Base-by-base conservation (phyloP, 345 rosid genomes). In the Melaleuca alternifolia region DNA sequence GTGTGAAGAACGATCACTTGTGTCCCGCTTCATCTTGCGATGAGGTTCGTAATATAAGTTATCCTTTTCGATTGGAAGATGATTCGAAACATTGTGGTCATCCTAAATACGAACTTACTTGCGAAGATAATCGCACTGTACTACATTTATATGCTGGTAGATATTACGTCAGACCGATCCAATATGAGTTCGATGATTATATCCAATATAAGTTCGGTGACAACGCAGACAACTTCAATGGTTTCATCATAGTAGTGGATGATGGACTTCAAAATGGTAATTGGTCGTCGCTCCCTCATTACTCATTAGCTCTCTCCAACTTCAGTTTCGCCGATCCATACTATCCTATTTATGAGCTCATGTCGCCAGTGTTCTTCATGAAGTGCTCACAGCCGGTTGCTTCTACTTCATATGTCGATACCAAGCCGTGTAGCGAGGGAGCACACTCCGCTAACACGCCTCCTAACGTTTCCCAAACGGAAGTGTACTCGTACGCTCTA, bases 141-240 rank as follows among this genome's bases (percentile, higher is more conserved):
- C 21, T 62, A 14, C 3, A 62, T 15, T 2, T 30, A 0, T 0
- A 4, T 14, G 5, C 6, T 1, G 0, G 0, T 16, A 16, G 3
- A 30, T 57, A 24, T 57, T 57, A 57, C 5, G 28, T 57, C 14
- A 57, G 6, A 14, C 26, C 3, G 0, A 59, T 59, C 5, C 0
- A 0, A 11, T 12, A 59, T 6, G 6, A 1, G 1, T 20, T 4
- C 18, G 18, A 54, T 20, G 4, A 20, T 7, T 0, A 20, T 10
- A n/a, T n/a, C n/a, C n/a, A n/a, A n/a, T n/a, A n/a, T n/a, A n/a
- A n/a, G n/a, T n/a, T n/a, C n/a, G n/a, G n/a, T n/a, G n/a, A n/a
- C n/a, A n/a, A n/a, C n/a, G 6, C 18, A 6, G 24, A 2, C 18
- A 6, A 16, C 57, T 54, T 54, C 26, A 0, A 1, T 1, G 57